phyloP scores from a whole-genome alignment of 2,329 filamentous ascomycete species.

The Xylaria sp. region DNA sequence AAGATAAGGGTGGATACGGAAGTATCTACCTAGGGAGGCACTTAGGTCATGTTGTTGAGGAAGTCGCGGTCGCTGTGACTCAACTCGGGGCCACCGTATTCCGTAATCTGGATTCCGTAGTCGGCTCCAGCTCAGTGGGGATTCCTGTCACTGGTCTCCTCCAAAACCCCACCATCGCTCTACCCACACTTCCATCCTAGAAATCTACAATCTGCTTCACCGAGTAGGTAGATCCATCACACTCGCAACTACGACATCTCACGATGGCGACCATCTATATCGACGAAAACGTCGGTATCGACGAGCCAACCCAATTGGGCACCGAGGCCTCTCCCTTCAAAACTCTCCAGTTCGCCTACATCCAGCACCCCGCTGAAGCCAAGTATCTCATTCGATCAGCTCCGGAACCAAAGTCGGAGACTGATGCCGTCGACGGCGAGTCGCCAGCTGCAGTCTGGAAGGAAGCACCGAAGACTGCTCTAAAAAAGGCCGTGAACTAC shows the following conservation, averaged over 20 bases:
- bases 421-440: constrained; percentile 8
- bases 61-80: neutral
- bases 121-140: too few species aligned
- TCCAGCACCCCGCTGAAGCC: constrained; percentile 15
- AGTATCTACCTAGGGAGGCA: too few species aligned
- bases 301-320: constrained; percentile 14
- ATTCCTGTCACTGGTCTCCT: neutral
- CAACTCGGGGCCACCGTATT: neutral
- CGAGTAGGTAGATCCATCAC: neutral
- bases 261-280: constrained; percentile 20
- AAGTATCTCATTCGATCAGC: constrained; percentile 16
- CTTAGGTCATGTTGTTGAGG: too few species aligned
- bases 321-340: constrained; percentile 16
- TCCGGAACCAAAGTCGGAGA: neutral
- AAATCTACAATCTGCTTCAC: neutral
- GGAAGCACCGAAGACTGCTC: constrained; percentile 10
- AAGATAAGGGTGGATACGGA: too few species aligned
- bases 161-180: neutral
- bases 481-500: constrained; percentile 18
- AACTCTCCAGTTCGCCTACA: constrained; percentile 18
- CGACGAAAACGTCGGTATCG: constrained; percentile 15
- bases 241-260: neutral
- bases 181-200: neutral
- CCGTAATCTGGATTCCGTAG: neutral
- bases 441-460: constrained; percentile 6